Evolutionary conservation across 176 grass and related monocot species (phyloP), one percentile per base, ranked within the genome.

Genomic region (Musa troglodytarum): DNA sequence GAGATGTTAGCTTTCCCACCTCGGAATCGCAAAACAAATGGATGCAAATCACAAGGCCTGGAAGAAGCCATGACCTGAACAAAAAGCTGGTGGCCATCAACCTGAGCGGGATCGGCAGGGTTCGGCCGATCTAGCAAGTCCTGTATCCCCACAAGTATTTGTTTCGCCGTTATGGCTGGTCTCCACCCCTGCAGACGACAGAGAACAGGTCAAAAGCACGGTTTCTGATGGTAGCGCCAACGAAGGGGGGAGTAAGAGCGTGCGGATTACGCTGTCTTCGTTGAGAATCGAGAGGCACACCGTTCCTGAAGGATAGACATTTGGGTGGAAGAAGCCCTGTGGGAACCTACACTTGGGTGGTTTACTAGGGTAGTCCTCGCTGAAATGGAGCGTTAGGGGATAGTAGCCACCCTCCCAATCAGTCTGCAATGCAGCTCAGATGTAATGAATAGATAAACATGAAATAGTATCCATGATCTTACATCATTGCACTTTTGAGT

Each of bases 261-360:
- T 28, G 26, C 26, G 2, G 26, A 80, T 85, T 88, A 92, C 89
- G 11, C 81, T 88, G 70, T 92, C 89, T 54, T 92, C 89, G 0
- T 92, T 92, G 17, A 92, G 89, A 66, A 92, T 92, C 9, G 89
- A 92, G 19, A 92, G 83, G 86, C 89, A 92, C 50, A 92, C 89
- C 64, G 89, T 92, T 72, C 89, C 89, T 0, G 89, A 92, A 69
- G 89, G 89, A 54, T 92, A 92, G 9, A 92, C 89, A 65, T 92
- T 92, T 54, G 89, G 89, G 76, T 92, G 89, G 77, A 92, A 92
- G 74, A 92, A 92, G 43, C 86, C 86, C 20, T 83, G 82, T 5
- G 78, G 89, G 78, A 92, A 88, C 83, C 88, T 92, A 81, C 89
- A 92, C 71, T 92, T 92, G 15, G 89, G 89, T 76, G 89, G 89